These are phyloP conservation scores for Penicillium glabrum DNA, from an alignment of 2,329 filamentous ascomycete species.

Conservation along the genomic window DNA sequence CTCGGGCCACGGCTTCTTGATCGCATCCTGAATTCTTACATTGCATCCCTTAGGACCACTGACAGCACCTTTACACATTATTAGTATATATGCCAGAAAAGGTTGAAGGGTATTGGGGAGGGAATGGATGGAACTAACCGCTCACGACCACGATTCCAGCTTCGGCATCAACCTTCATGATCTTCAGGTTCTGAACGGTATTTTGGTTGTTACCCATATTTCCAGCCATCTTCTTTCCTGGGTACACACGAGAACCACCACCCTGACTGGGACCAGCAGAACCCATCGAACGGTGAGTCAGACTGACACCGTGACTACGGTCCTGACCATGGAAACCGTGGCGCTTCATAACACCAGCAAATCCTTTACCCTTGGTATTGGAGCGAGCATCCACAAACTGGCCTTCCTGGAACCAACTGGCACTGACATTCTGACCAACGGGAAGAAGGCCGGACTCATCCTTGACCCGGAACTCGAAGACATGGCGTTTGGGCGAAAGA, in stretches of 20 bases:
- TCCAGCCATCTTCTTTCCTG: slow-evolving; percentile 97
- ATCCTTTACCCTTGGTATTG: slow-evolving; percentile 83
- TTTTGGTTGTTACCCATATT: slow-evolving; percentile 88
- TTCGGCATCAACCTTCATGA: slow-evolving; percentile 82
- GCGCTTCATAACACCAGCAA: slow-evolving; percentile 96
- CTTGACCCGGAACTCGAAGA: slow-evolving; percentile 85
- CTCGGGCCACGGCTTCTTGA: slow-evolving; percentile 77
- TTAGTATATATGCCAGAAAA: slow-evolving; percentile 8
- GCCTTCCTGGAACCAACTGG: slow-evolving; percentile 88
- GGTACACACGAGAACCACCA: slow-evolving; percentile 84
- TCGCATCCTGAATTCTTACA: slow-evolving; percentile 83
- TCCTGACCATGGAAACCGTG: slow-evolving; percentile 87
- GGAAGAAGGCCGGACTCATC: slow-evolving; percentile 69
- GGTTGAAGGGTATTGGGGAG: neutral
- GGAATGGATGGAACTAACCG: slow-evolving; percentile 51
- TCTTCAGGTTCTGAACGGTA: slow-evolving; percentile 87
- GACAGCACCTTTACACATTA: slow-evolving; percentile 57
- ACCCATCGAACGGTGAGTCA: slow-evolving; percentile 90
- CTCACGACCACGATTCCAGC: slow-evolving; percentile 86
- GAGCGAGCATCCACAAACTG: slow-evolving; percentile 86
- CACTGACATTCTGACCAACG: slow-evolving; percentile 72
- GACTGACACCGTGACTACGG: slow-evolving; percentile 91
- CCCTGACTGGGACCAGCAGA: slow-evolving; percentile 87
- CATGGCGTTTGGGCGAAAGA: slow-evolving; percentile 77
- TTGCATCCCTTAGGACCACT: slow-evolving; percentile 84